Conservation (phyloP, 805 yeast genomes). For the Candida hispaniensis region DNA sequence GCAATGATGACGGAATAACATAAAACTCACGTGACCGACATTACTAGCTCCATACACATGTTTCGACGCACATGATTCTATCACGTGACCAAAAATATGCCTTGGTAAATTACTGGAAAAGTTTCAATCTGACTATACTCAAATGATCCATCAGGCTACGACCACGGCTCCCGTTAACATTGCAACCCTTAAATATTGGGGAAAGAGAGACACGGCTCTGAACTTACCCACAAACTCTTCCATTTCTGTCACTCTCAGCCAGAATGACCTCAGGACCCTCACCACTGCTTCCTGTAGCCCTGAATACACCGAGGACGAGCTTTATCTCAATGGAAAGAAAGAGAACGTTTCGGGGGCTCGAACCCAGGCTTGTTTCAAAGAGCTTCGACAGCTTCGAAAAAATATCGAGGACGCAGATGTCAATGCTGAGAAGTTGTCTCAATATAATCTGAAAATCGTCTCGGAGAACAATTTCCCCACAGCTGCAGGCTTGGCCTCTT, state of each 20-base stretch:
- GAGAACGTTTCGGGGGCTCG: slow-evolving; percentile 56
- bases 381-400: slow-evolving; percentile 57
- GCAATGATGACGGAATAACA: too few relatives aligned
- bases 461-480: slow-evolving; percentile 97
- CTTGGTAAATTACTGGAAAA: too few relatives aligned
- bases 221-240: slow-evolving; percentile 95
- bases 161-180: slow-evolving; percentile 96
- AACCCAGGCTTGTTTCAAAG: slow-evolving; percentile 53
- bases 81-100: too few relatives aligned
- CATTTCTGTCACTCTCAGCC: slow-evolving; percentile 87
- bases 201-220: slow-evolving; percentile 80
- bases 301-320: slow-evolving; percentile 47
- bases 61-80: too few relatives aligned
- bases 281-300: slow-evolving; percentile 75
- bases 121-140: too few relatives aligned
- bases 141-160: slow-evolving; percentile 55
- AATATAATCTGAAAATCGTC: slow-evolving; percentile 64
- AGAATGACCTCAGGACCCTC: slow-evolving; percentile 79
- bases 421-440: slow-evolving; percentile 36
- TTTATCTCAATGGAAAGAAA: slow-evolving; percentile 77
- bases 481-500: slow-evolving; percentile 96
- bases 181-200: slow-evolving; percentile 99
- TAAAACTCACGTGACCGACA: too few relatives aligned
- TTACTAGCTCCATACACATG: too few relatives aligned
- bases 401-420: slow-evolving; percentile 48